Base-by-base conservation (phyloP, 495 filamentous ascomycete species). In the Neurospora hispaniola region DNA sequence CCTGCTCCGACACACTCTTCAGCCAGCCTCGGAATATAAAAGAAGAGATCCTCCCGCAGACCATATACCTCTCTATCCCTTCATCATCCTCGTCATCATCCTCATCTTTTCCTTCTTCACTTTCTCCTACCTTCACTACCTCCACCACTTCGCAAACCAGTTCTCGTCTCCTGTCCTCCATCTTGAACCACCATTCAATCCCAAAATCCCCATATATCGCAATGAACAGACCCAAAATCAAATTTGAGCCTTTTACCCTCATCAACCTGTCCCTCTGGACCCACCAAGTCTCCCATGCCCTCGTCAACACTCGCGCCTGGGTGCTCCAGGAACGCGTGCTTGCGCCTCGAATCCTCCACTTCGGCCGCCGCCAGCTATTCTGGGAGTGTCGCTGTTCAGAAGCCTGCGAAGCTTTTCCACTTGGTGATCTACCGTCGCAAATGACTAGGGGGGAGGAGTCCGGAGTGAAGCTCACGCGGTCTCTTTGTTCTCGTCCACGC, bases 221-320 rank as follows among this genome's bases (percentile, higher is more conserved):
- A 38, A 38, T 3, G 4, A 38, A 38, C 4, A 38, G 27, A 27
- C 27, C 27, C 27, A 27, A 27, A 27, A 27, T 2, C 27, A 27
- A 27, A 27, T 27, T 27, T 27, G 27, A 27, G 2, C 1, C 27
- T 5, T 46, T 35, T 27, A 62, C 40, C 6, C 8, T 38, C 44
- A 59, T 4, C n/a, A 4, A 46, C 40, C 0, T n/a, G 16, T 9
- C 44, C 5, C 14, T 48, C 9, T 73, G 71, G 71, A 12, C 6
- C 8, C 7, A 12, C 5, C 38, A 73, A 48, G 66, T 73, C 16
- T 39, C 23, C 9, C 43, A 39, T 1, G 71, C 59, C 9, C 41
- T 44, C n/a, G 59, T 73, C 12, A 70, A 73, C 42, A 73, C 38
- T 7, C 35, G 71, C 31, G 71, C 31, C 5, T 73, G 71, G 71